phyloP scores from a whole-genome alignment of 2,329 filamentous ascomycete genomes.

The Fusarium sp. region DNA sequence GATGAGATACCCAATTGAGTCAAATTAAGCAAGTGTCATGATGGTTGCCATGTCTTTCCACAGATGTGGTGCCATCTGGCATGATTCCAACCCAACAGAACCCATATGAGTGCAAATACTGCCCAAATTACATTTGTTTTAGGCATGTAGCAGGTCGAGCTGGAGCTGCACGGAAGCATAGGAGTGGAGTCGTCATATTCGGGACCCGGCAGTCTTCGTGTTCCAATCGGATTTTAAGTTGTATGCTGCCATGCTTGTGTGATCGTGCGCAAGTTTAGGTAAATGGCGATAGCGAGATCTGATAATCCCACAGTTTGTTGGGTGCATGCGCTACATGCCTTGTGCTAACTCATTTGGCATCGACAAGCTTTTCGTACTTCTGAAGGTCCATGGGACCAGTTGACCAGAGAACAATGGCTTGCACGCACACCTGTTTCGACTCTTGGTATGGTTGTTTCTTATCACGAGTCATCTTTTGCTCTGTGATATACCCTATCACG shows the following conservation, averaged over 20 bases:
- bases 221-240: slow-evolving; percentile 38
- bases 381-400: slow-evolving; percentile 76
- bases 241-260: slow-evolving; percentile 27
- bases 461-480: slow-evolving; percentile 19
- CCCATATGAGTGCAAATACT: slow-evolving; percentile 29
- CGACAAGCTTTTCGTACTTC: slow-evolving; percentile 71
- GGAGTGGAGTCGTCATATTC: slow-evolving; percentile 36
- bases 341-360: not conserved
- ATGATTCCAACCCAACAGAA: slow-evolving; percentile 40
- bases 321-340: not conserved
- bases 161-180: slow-evolving; percentile 30
- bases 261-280: slow-evolving; percentile 1
- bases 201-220: slow-evolving; percentile 31
- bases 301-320: not conserved
- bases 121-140: slow-evolving; percentile 33
- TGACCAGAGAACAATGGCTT: slow-evolving; percentile 81
- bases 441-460: slow-evolving; percentile 12
- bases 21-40: slow-evolving; percentile 30
- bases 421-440: slow-evolving; percentile 58
- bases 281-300: not conserved
- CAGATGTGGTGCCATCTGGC: slow-evolving; percentile 58
- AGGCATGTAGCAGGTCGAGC: slow-evolving; percentile 32
- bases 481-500: slow-evolving; percentile 79
- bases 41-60: slow-evolving; percentile 48
- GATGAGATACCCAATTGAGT: slow-evolving; percentile 41